phyloP scores from a whole-genome alignment of 1,139 yeast species.

The Kodamaea sp. region DNA sequence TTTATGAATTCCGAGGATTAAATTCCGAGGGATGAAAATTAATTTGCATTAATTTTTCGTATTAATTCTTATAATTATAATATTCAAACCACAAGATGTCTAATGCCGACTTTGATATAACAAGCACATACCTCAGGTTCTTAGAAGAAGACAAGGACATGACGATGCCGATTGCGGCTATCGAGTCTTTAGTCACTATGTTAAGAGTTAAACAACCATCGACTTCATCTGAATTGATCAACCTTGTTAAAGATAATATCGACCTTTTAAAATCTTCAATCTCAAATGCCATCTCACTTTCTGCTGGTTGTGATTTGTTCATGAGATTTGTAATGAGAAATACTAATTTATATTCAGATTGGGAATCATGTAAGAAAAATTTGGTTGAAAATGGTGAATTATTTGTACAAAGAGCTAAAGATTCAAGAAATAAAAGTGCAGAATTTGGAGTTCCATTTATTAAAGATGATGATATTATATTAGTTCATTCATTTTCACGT shows the following conservation, averaged over 20 bases:
- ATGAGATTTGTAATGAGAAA: slow-evolving; percentile 89
- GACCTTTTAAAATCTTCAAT: slow-evolving; percentile 71
- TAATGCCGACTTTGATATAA: slow-evolving; percentile 64
- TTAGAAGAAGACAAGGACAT: slow-evolving; percentile 85
- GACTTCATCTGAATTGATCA: slow-evolving; percentile 90
- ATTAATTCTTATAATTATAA: slow-evolving; percentile 2
- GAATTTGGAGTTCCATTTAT: slow-evolving; percentile 84
- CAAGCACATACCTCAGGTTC: slow-evolving; percentile 71
- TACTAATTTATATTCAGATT: slow-evolving; percentile 84
- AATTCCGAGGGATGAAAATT: background rate
- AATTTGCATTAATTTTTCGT: background rate
- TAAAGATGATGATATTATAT: slow-evolving; percentile 84
- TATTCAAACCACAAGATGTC: slow-evolving; percentile 11
- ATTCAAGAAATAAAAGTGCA: slow-evolving; percentile 83
- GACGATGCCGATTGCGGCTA: slow-evolving; percentile 99
- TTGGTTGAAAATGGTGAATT: slow-evolving; percentile 91
- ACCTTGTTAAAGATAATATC: slow-evolving; percentile 72
- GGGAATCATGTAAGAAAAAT: slow-evolving; percentile 92
- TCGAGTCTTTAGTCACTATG: slow-evolving; percentile 86
- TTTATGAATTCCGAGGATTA: background rate
- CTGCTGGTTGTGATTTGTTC: slow-evolving; percentile 97
- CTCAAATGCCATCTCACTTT: slow-evolving; percentile 84
- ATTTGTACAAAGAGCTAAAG: slow-evolving; percentile 89
- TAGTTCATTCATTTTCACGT: slow-evolving; percentile 91
- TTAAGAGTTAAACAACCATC: slow-evolving; percentile 79